Evolutionary conservation across 139 green algal genomes (phyloP), one percentile per base, ranked within the genome.

Genomic region (Micromonas pusilla): DNA sequence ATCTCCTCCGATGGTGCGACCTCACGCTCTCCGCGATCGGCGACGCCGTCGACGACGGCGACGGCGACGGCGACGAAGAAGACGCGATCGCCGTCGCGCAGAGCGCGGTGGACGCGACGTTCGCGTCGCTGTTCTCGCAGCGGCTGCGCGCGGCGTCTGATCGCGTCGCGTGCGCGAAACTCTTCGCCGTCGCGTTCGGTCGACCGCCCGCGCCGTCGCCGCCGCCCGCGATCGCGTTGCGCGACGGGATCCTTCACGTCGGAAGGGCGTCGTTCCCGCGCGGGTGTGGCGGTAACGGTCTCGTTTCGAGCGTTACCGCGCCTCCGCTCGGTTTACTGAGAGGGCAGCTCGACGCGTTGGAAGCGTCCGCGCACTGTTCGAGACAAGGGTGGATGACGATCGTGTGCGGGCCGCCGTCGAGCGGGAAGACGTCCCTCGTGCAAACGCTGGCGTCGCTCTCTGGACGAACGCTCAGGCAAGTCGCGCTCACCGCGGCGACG

Each of bases 1-100:
- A 99, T 80, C 82, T 99, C 66, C 85, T 98, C 79, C 86, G 96
- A 31, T 99, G 95, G 95, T 97, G 93, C 39, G 82, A 96, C 25
- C 85, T 98, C 52, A 79, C 38, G 28, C n/a, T 25, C 26, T 65
- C 54, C 26, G 31, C 20, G 13, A 36, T 37, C 1, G 28, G 21
- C 23, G 63, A 31, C 20, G 31, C 20, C n/a, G 63, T 39, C 21
- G 20, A 39, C 28, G 63, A 70, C 31, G 63, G 31, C 20, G 5
- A 70, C 31, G 23, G 23, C 16, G 63, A 70, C 31, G n/a, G 63
- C 3, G 3, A 65, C 26, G 23, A 31, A 23, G 54, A 65, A 65
- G 26, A 31, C 26, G 54, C 23, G 23, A 65, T 31, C 26, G 54
- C 54, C 1, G 54, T 65, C 26, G n/a, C 26, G 26, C 13, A n/a